Evolutionary conservation across 306 rosid genomes (phyloP), one percentile per base, ranked within the genome.

Genomic region (Cicer judaicum): DNA sequence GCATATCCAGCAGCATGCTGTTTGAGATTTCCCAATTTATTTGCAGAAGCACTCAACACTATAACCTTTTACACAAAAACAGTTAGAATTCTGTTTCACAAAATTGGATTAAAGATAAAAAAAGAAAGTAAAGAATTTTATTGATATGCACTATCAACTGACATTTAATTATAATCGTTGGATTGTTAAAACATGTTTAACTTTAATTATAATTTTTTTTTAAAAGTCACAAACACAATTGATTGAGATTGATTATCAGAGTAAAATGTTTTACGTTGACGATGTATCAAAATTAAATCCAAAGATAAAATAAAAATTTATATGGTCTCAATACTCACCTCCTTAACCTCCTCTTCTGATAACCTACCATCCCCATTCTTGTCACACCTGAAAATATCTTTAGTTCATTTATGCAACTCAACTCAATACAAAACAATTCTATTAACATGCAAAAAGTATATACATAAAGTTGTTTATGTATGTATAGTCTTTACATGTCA

Each of bases 311-410:
- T 5, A 24, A 29, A 70, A 53, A 65, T 36, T 29, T 8, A 39
- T 8, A 46, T 50, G 68, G 63, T 80, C 76, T 77, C 19, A 49
- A 54, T 61, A 18, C 90, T 86, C 82, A 94, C 97, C 98, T 88
- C 89, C 64, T 78, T 78, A 62, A 93, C 98, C 81, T 93, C 98
- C 2, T 87, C 96, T 80, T 93, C 96, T 5, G 96, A 83, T 70
- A 93, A 90, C 82, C 76, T 89, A 79, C 98, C 98, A 82, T 91
- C 98, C 5, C 97, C 98, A 81, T 93, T 91, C 87, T 93, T 93
- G 87, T 93, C 98, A 81, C 98, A 91, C 94, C 98, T 91, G 83
- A 44, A 86, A 54, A 72, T 43, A 48, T 29, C 55, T 47, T 63
- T 72, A 39, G 73, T 75, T 84, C 53, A 50, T 65, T 73, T 52